phyloP scores from a whole-genome alignment of 345 rosid species.

The Pugionium cornutum region DNA sequence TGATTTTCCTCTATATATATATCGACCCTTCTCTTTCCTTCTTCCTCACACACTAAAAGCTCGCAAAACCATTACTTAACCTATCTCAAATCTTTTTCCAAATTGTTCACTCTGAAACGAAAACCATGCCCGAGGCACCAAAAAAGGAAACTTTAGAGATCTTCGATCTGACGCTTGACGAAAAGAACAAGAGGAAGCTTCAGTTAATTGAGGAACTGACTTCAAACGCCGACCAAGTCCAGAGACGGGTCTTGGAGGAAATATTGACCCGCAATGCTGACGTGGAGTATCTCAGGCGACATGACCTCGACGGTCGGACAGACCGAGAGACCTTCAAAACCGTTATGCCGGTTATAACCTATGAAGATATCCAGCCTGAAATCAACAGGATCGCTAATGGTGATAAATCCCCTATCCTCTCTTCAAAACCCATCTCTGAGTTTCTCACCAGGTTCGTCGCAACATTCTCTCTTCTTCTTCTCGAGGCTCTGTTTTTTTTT shows the following conservation, averaged over 20 bases:
- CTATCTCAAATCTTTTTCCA: background rate
- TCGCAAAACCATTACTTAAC: conserved; percentile 1
- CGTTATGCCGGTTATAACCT: conserved; percentile 70
- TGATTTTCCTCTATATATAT: conserved; percentile 47
- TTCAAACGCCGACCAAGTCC: conserved; percentile 68
- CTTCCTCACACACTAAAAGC: conserved; percentile 58
- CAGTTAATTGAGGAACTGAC: conserved; percentile 85
- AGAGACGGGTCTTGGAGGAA: conserved; percentile 68
- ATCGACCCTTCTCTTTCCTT: conserved; percentile 43
- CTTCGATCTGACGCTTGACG: conserved; percentile 41
- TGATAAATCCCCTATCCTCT: conserved; percentile 79
- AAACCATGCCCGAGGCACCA: conserved; percentile 91
- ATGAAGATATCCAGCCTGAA: conserved; percentile 79
- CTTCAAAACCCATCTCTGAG: conserved; percentile 88
- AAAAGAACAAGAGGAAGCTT: conserved; percentile 61
- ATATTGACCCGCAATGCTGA: conserved; percentile 81
- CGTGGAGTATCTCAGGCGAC: conserved; percentile 79
- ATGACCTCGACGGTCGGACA: conserved; percentile 62
- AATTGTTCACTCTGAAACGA: conserved; percentile 20
- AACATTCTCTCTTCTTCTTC: conserved; percentile 13
- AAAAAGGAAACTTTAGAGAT: conserved; percentile 37
- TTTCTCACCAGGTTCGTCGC: conserved; percentile 79
- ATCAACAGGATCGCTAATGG: conserved; percentile 93
- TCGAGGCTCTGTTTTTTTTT: conserved; percentile 19
- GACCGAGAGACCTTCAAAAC: conserved; percentile 78